These are phyloP conservation scores for Hibiscus syriacus DNA, from an alignment of 345 rosid genomes.

Conservation along the genomic window DNA sequence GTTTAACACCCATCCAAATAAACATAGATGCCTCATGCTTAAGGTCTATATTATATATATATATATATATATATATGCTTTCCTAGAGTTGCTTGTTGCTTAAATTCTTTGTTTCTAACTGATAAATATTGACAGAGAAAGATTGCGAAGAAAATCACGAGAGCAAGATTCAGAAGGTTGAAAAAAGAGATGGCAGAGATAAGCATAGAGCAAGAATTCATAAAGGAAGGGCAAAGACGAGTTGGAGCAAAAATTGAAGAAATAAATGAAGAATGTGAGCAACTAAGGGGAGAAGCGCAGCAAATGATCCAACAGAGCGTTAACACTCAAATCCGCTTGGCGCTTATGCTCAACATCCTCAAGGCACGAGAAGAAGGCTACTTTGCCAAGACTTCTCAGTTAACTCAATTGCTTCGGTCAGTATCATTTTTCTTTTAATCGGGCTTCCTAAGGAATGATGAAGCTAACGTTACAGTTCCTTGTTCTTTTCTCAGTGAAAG, in stretches of 20 bases:
- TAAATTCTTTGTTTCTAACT: background rate
- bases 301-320: background rate
- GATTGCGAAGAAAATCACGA: background rate
- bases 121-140: background rate
- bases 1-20: too few relatives aligned
- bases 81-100: too few relatives aligned
- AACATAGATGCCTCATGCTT: background rate
- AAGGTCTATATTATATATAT: too few relatives aligned
- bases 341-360: background rate
- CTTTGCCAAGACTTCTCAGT: background rate
- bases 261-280: background rate
- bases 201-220: background rate
- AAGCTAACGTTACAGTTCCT: background rate
- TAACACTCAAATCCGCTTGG: background rate
- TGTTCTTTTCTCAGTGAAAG: background rate
- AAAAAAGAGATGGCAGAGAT: background rate
- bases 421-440: background rate
- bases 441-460: background rate
- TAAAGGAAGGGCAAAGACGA: background rate
- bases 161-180: background rate
- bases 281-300: background rate
- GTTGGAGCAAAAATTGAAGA: background rate
- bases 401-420: background rate
- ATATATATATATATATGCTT: background rate
- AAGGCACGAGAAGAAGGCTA: background rate